A percentile compares a stretch with the other conserved stretches of the same genome.
Evolutionary conservation across 2,329 filamentous ascomycete species (phyloP).

Genomic region (Pseudocercospora crystallina): DNA sequence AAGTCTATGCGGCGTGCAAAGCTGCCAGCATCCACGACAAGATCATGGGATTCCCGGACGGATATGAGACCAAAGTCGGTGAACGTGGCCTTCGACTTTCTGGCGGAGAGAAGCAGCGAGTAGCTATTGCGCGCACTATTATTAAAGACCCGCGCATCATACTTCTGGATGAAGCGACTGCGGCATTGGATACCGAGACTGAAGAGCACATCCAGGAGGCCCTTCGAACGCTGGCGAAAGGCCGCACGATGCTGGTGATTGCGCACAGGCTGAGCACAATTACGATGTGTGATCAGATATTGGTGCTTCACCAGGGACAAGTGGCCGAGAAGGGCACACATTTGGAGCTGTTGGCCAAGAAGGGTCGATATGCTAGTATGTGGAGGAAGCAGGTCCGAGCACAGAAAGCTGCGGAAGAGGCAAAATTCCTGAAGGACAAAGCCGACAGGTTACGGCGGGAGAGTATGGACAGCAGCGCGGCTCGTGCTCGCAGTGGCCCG

Average conservation of each 20-base stretch:
- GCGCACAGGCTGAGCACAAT: conserved; percentile 67
- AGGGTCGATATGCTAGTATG: conserved; percentile 50
- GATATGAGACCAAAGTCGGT: conserved; percentile 85
- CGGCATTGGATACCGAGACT: conserved; percentile 85
- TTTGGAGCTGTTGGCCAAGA: conserved; percentile 49
- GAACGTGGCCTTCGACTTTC: conserved; percentile 84
- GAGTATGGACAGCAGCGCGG: conserved; percentile 46
- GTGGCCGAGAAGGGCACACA: conserved; percentile 55
- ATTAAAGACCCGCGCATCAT: conserved; percentile 90
- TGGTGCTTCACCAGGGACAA: conserved; percentile 54
- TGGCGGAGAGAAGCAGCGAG: conserved; percentile 89
- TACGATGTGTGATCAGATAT: conserved; percentile 56
- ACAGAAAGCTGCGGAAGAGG: conserved; percentile 51
- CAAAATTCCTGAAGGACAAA: conserved; percentile 50
- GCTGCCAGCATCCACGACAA: conserved; percentile 92
- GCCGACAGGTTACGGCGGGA: conserved; percentile 50
- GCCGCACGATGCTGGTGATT: conserved; percentile 91
- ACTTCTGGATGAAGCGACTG: conserved; percentile 89
- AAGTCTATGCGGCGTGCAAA: conserved; percentile 77
- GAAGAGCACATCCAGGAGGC: conserved; percentile 91
- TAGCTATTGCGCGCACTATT: conserved; percentile 90
- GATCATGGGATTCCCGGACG: conserved; percentile 83
- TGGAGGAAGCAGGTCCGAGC: conserved; percentile 55
- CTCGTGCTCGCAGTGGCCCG: conserved; percentile 21
- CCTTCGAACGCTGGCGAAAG: conserved; percentile 75